phyloP scores from a whole-genome alignment of 768 basidiomycete species.

The Calocybe indica region DNA sequence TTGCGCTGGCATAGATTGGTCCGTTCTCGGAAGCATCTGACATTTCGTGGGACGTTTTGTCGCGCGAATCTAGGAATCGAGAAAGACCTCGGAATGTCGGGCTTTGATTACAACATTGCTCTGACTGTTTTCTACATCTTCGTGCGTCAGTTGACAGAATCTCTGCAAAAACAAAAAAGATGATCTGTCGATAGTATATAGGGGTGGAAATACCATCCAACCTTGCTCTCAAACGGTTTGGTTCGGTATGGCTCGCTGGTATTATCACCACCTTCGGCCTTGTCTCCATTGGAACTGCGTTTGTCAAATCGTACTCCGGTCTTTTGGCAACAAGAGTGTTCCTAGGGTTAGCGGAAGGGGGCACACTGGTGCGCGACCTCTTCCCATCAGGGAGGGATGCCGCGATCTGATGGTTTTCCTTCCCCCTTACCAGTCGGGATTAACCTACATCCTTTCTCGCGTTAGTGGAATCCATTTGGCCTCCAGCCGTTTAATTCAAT shows the following conservation, averaged over 20 bases:
- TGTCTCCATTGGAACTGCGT: constrained; percentile 16
- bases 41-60: no score
- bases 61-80: constrained; percentile 16
- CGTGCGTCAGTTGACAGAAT: constrained; percentile 1
- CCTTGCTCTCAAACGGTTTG: constrained; percentile 14
- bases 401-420: neutral
- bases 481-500: neutral
- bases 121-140: constrained; percentile 29
- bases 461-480: constrained; percentile 1
- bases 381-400: neutral
- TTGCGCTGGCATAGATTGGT: neutral
- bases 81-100: constrained; percentile 26
- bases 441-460: constrained; percentile 15
- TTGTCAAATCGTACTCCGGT: constrained; percentile 15
- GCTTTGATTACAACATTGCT: constrained; percentile 29
- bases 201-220: constrained; percentile 18
- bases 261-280: constrained; percentile 14
- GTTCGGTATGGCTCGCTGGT: constrained; percentile 15
- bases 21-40: no score
- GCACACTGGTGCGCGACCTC: constrained; percentile 12
- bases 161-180: neutral
- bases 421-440: constrained; percentile 9
- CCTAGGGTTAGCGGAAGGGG: constrained; percentile 19
- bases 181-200: constrained; percentile 8
- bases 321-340: constrained; percentile 18